A percentile compares a stretch with the other conserved stretches of the same genome.
Conservation (phyloP, 2,329 filamentous ascomycete genomes). For the Aspergillus quadricinctus region DNA sequence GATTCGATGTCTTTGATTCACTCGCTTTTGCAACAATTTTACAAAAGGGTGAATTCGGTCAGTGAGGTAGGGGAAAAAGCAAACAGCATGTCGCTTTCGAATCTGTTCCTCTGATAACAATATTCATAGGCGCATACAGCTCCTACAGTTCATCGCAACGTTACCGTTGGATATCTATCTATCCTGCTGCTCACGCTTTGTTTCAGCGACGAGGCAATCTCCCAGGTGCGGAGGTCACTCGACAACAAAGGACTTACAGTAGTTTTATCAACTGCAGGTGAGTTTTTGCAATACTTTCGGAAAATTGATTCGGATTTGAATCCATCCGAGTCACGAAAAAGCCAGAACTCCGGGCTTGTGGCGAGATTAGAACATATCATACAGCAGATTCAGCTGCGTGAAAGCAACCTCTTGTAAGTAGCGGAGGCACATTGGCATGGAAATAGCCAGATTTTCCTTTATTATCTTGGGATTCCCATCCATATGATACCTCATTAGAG, state of each 20-base stretch:
- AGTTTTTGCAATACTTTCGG: constrained; percentile 59
- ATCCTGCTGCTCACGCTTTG: constrained; percentile 80
- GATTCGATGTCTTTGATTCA: constrained; percentile 49
- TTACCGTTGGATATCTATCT: constrained; percentile 80
- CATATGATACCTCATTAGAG: background rate
- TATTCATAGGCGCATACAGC: constrained; percentile 47
- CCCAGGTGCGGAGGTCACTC: constrained; percentile 41
- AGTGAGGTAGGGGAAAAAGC: constrained; percentile 57
- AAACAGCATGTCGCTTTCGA: constrained; percentile 6
- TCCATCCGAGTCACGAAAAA: constrained; percentile 42
- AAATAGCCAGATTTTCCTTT: background rate
- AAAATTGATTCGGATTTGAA: constrained; percentile 51
- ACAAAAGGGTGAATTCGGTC: constrained; percentile 61
- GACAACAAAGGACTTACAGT: constrained; percentile 45
- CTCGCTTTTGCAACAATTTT: constrained; percentile 60
- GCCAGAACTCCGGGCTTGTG: constrained; percentile 50
- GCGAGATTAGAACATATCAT: constrained; percentile 52
- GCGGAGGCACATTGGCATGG: background rate
- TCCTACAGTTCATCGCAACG: constrained; percentile 71
- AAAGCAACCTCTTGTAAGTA: background rate
- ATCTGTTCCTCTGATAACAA: constrained; percentile 10
- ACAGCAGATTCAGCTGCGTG: constrained; percentile 33
- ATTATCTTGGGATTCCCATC: background rate
- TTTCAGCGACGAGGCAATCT: constrained; percentile 48
- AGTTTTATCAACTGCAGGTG: constrained; percentile 55